Evolutionary conservation across 2,329 filamentous ascomycete species (phyloP), one percentile per base, ranked within the genome.

Genomic region (Neopestalotiopsis sp.): DNA sequence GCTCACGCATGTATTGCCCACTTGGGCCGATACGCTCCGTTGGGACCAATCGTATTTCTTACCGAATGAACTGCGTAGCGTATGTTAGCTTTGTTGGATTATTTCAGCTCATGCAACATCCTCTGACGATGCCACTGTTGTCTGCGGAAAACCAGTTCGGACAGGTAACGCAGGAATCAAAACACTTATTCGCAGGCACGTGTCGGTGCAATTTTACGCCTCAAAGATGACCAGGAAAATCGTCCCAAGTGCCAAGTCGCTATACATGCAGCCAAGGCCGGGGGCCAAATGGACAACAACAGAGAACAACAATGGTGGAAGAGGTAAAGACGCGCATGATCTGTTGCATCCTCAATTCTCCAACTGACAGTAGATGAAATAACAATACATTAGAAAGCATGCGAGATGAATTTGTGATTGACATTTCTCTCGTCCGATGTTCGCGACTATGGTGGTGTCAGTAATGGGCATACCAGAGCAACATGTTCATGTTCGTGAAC

Each of bases 101-200:
- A 40, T 28, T 34, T 62, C 59, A 62, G 59, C 59, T 62, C 59
- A 34, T 62, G 59, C 59, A 62, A 59, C 57, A 59, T 59, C 30
- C 24, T 10, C 10, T 59, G 12, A 59, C 30, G 57, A 59, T 30
- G 24, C 10, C 12, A 59, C 24, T 28, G 24, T 28, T 59, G 57
- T n/a, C 12, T 24, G 17, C 13, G 30, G 24, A 32, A 30, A 58
- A 28, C 34, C 7, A 30, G 20, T 62, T 28, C 13, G 32, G 10
- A 30, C 34, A 62, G 13, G 32, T 3, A 24, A 38, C 42, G 58
- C 28, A 61, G 30, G 57, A 68, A 64, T 60, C 49, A 68, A 20
- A 49, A 52, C 42, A 40, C 30, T 59, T 30, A 9, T 64, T 38
- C 56, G 45, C 17, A 38, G 40, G 67, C 67, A 68, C 67, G 67